Evolutionary conservation across 1,284 basidiomycete species (phyloP).

Genomic region (Rhodotorula sp.): DNA sequence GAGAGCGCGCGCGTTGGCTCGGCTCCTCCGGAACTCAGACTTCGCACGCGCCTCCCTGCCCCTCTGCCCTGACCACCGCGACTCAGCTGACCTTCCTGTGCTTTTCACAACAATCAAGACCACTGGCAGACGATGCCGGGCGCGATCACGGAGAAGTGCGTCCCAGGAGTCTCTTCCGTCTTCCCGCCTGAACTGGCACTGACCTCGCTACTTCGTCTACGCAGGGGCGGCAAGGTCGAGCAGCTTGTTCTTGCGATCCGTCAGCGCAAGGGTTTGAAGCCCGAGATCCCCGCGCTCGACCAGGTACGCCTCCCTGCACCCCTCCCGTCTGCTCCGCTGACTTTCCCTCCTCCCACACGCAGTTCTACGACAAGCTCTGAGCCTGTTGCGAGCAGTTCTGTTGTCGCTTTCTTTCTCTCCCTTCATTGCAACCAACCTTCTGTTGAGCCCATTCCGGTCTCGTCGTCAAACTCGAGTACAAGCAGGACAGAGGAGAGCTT

Average conservation of each 20-base stretch:
- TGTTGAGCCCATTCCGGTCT: no score
- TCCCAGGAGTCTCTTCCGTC: no score
- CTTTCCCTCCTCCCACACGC: no score
- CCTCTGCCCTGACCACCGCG: not conserved
- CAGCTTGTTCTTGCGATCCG: constrained; percentile 82
- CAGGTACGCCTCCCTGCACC: not conserved
- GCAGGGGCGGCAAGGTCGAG: constrained; percentile 76
- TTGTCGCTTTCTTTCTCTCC: constrained; percentile 1
- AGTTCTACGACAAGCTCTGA: constrained; percentile 74
- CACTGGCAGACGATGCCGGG: constrained; percentile 75
- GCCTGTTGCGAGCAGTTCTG: not conserved
- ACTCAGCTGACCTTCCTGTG: not conserved
- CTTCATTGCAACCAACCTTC: not conserved
- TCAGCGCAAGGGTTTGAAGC: constrained; percentile 87
- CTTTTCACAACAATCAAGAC: constrained; percentile 49
- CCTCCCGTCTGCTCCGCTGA: not conserved
- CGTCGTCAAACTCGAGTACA: not conserved
- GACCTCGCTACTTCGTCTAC: constrained; percentile 58
- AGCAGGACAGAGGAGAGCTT: not conserved
- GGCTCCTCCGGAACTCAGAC: no score
- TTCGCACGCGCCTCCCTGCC: not conserved
- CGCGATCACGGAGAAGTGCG: not conserved
- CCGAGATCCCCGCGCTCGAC: constrained; percentile 62
- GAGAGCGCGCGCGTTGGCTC: no score
- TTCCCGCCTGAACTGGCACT: constrained; percentile 43